Conservation (phyloP, 2,329 filamentous ascomycete species). For the Colletotrichum theobromicola region DNA sequence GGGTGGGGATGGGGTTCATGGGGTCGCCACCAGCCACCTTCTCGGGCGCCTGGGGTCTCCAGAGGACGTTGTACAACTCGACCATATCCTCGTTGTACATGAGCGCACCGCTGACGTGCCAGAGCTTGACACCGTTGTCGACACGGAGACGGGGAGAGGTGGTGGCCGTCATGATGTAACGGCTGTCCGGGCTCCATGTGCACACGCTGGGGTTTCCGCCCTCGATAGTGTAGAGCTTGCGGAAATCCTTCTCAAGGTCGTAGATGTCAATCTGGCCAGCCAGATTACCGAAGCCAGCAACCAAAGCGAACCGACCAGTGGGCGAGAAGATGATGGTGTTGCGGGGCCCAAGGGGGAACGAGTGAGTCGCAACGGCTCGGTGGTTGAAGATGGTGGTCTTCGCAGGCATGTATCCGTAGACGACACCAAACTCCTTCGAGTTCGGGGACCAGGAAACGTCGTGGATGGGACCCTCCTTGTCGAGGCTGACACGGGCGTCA, state of each 20-base stretch:
- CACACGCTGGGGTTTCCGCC: slow-evolving; percentile 95
- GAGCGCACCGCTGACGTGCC: slow-evolving; percentile 86
- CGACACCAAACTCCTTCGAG: slow-evolving; percentile 95
- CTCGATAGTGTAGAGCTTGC: slow-evolving; percentile 92
- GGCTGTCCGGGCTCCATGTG: slow-evolving; percentile 96
- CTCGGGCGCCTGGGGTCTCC: slow-evolving; percentile 76
- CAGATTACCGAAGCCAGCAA: slow-evolving; percentile 96
- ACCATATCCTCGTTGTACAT: slow-evolving; percentile 97
- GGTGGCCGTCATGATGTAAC: slow-evolving; percentile 95
- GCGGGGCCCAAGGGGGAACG: slow-evolving; percentile 84
- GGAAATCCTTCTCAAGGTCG: slow-evolving; percentile 91
- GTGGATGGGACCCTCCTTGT: slow-evolving; percentile 98
- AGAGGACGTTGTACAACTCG: slow-evolving; percentile 89
- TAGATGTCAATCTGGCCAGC: slow-evolving; percentile 98
- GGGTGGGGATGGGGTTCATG: slow-evolving; percentile 73
- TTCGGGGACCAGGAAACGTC: slow-evolving; percentile 99
- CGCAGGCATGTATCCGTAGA: slow-evolving; percentile 98
- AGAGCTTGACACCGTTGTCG: slow-evolving; percentile 94
- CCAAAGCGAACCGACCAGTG: slow-evolving; percentile 88
- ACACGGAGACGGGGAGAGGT: slow-evolving; percentile 94
- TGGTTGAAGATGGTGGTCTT: slow-evolving; percentile 98
- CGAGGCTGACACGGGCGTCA: slow-evolving; percentile 88
- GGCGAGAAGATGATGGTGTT: slow-evolving; percentile 97
- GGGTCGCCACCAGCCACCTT: slow-evolving; percentile 70
- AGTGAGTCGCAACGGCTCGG: slow-evolving; percentile 81